These are phyloP conservation scores for Lonicera japonica DNA, from an alignment of 129 eudicot species.

Conservation along the genomic window DNA sequence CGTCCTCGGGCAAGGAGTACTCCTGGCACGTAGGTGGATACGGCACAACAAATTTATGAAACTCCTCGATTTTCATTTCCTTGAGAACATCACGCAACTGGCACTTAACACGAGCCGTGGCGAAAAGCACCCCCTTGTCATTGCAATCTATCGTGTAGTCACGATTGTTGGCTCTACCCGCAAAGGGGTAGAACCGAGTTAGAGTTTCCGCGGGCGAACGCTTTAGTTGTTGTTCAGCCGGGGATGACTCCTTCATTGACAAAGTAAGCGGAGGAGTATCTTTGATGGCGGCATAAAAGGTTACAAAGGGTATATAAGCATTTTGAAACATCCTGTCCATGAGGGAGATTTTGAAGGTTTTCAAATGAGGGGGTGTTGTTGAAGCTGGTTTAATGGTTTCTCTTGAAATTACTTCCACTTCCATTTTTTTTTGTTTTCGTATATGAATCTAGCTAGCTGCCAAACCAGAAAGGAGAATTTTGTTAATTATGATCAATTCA, in stretches of 20 bases:
- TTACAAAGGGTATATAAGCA: neutral
- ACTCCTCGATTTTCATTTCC: neutral
- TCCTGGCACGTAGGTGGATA: slow-evolving; percentile 3
- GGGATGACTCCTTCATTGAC: no score
- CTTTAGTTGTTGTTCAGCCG: slow-evolving; percentile 1
- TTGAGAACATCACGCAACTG: slow-evolving; percentile 13
- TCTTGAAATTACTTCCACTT: neutral
- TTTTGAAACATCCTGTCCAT: neutral
- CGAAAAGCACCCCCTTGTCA: slow-evolving; percentile 25
- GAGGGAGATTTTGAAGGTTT: neutral
- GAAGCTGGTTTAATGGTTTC: slow-evolving; percentile 2
- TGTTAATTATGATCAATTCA: no score
- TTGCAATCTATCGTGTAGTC: slow-evolving; percentile 20
- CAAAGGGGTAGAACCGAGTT: slow-evolving; percentile 27
- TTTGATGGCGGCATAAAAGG: neutral
- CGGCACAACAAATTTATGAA: neutral
- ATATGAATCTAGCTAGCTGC: no score
- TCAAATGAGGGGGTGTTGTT: neutral
- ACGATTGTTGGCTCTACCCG: slow-evolving; percentile 15
- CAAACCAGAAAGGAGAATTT: no score
- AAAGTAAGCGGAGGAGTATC: no score
- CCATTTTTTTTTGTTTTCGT: neutral
- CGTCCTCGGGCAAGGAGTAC: neutral
- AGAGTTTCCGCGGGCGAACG: slow-evolving; percentile 17
- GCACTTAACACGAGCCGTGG: neutral